A percentile compares a stretch with the other conserved stretches of the same genome.
phyloP scores from a whole-genome alignment of 345 rosid species.

The Eutrema yunnanense region DNA sequence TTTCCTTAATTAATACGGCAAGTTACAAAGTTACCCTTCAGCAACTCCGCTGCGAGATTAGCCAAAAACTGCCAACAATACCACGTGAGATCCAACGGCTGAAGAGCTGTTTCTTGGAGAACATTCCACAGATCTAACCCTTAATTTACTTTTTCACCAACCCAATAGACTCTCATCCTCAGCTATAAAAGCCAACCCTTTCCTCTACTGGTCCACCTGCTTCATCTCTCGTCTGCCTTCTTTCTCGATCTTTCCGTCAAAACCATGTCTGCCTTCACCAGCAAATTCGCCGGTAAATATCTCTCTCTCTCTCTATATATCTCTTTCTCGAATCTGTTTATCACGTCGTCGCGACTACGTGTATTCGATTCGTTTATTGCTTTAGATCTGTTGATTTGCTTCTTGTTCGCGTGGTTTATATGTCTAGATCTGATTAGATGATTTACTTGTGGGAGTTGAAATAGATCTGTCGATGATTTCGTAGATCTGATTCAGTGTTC shows the following conservation, averaged over 20 bases:
- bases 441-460: neutral
- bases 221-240: neutral
- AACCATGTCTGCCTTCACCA: constrained; percentile 74
- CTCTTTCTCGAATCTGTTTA: too few relatives aligned
- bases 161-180: constrained; percentile 1
- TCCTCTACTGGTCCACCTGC: constrained; percentile 14
- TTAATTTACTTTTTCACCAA: constrained; percentile 8
- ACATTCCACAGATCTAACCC: constrained; percentile 29
- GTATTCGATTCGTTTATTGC: neutral
- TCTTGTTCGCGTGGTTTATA: neutral
- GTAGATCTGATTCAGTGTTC: constrained; percentile 15
- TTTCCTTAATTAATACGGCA: fast-evolving
- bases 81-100: constrained; percentile 33
- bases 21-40: constrained; percentile 7
- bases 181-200: constrained; percentile 22
- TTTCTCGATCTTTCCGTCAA: neutral
- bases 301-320: neutral
- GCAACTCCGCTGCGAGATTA: neutral
- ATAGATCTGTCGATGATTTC: neutral
- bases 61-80: constrained; percentile 17
- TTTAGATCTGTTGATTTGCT: constrained; percentile 8
- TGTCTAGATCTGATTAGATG: constrained; percentile 4
- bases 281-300: constrained; percentile 70
- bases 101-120: constrained; percentile 24
- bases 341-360: neutral